Evolutionary conservation across 176 grass and related monocot species (phyloP).

Genomic region (Musa beccarii): DNA sequence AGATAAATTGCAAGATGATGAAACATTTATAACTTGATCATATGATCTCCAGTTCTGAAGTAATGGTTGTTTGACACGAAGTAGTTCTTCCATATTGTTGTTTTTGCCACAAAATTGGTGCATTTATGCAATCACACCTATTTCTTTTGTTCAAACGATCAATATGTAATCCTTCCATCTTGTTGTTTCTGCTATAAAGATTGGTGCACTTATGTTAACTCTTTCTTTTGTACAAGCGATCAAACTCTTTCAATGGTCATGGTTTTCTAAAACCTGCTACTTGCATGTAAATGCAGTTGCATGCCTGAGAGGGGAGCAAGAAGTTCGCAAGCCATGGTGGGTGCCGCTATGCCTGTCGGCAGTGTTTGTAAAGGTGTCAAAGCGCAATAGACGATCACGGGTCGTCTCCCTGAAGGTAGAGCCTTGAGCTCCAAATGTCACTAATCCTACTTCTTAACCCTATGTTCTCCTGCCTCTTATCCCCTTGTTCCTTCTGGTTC

Average conservation of each 20-base stretch:
- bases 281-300: slow-evolving; percentile 38
- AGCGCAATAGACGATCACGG: slow-evolving; percentile 66
- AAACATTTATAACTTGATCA: not conserved
- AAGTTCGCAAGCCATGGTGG: slow-evolving; percentile 97
- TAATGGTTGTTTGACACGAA: not conserved
- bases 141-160: too few species aligned
- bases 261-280: not conserved
- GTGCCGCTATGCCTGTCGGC: slow-evolving; percentile 61
- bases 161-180: too few species aligned
- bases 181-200: too few species aligned
- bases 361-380: slow-evolving; percentile 69
- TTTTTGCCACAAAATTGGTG: too few species aligned
- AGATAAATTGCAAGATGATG: not conserved
- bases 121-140: too few species aligned
- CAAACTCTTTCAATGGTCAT: not conserved
- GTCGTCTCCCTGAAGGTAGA: slow-evolving; percentile 95
- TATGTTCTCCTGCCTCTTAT: not conserved
- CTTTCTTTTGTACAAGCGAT: too few species aligned
- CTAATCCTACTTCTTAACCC: not conserved
- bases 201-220: too few species aligned
- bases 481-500: slow-evolving; percentile 25
- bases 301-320: slow-evolving; percentile 94
- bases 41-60: not conserved
- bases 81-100: too few species aligned
- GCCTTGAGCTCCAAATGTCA: slow-evolving; percentile 22